Evolutionary conservation across 306 rosid genomes (phyloP), one percentile per base, ranked within the genome.

Genomic region (Pterocarpus macrocarpus): DNA sequence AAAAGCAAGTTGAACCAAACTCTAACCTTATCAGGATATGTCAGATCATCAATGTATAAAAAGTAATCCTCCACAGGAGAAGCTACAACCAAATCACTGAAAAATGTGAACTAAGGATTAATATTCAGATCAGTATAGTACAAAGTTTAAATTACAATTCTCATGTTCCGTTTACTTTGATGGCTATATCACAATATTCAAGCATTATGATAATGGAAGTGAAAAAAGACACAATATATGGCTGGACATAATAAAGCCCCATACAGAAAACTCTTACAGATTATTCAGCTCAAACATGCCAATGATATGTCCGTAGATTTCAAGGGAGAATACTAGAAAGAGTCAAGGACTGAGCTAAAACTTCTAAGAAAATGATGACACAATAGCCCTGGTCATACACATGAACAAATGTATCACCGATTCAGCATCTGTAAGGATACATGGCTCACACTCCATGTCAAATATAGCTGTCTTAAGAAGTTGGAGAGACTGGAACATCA

Each of bases 211-310:
- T 56, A 66, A 74, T 50, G 49, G 39, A 81, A 77, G 74, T 59
- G 75, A 64, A 28, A 65, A 78, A 14, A 43, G 9, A 71, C 38
- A 73, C 41, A 80, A 32, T 32, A 65, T 61, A 88, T 57, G 78
- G 78, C 38, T 10, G 41, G 32, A 57, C 33, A 75, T 59, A 77
- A 65, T 69, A 56, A 70, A 53, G 64, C 16, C 10, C 32, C 7
- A 71, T 71, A 69, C 67, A 63, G 75, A 56, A 38, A 56, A 86
- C 79, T 71, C 92, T 92, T 90, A 93, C 97, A 95, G 97, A 89
- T 95, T 91, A 81, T 93, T 95, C 87, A 90, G 92, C 93, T 95
- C 99, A 84, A 89, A 95, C 98, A 95, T 90, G 92, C 98, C 99
- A 22, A 95, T 93, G 81, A 95, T 89, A 69, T 91, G 96, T 53